Evolutionary conservation across 768 basidiomycete species (phyloP).

Genomic region (Tylopilus vinaceipallidus): DNA sequence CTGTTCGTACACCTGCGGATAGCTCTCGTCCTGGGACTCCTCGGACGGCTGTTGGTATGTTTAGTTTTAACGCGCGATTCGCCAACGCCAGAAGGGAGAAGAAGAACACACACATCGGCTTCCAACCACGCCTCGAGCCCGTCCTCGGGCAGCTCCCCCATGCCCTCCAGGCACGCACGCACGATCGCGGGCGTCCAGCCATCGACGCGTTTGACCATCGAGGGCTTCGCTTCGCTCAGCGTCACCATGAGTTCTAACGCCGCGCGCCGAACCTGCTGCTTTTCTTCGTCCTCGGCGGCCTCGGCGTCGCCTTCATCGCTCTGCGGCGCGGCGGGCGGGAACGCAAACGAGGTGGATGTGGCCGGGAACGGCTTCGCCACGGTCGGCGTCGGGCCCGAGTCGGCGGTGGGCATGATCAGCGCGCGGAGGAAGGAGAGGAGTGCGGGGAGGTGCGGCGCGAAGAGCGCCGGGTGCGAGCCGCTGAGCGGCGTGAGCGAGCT

Average conservation of each 20-base stretch:
- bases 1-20: constrained; percentile 80
- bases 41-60: constrained; percentile 75
- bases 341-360: constrained; percentile 37
- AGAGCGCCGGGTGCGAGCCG: constrained; percentile 64
- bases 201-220: constrained; percentile 62
- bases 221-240: constrained; percentile 70
- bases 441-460: constrained; percentile 65
- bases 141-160: constrained; percentile 74
- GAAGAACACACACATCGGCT: constrained; percentile 60
- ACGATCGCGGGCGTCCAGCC: constrained; percentile 74
- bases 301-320: constrained; percentile 35
- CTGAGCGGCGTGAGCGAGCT: constrained; percentile 69
- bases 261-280: constrained; percentile 64
- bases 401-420: constrained; percentile 63
- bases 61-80: constrained; percentile 2
- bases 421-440: constrained; percentile 69
- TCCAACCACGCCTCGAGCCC: constrained; percentile 59
- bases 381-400: constrained; percentile 53
- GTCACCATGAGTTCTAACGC: constrained; percentile 84
- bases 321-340: constrained; percentile 32
- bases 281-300: constrained; percentile 56
- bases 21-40: constrained; percentile 57
- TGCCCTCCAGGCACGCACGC: constrained; percentile 75
- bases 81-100: constrained; percentile 2
- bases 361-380: constrained; percentile 44